Evolutionary conservation across 2,329 filamentous ascomycete species (phyloP).

Genomic region (Xylaria sp.): DNA sequence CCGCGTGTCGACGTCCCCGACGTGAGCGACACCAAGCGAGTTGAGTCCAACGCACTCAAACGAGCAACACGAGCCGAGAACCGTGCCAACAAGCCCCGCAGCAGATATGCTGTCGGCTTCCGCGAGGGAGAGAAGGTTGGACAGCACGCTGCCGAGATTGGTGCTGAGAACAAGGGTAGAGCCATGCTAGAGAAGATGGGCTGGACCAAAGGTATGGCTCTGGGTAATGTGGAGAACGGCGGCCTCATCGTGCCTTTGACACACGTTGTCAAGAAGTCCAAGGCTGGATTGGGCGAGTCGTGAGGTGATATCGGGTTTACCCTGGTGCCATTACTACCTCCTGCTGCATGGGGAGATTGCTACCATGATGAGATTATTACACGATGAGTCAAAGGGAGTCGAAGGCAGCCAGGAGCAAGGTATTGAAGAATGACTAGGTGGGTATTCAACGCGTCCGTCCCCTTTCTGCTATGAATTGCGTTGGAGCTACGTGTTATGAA

Average conservation of each 20-base stretch:
- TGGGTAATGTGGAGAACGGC: constrained; percentile 78
- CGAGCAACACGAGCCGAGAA: constrained; percentile 16
- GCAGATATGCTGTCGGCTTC: constrained; percentile 48
- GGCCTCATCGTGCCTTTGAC: constrained; percentile 81
- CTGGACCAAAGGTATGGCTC: constrained; percentile 79
- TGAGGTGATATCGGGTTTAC: constrained; percentile 2
- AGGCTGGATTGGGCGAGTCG: constrained; percentile 69
- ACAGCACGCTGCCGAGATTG: constrained; percentile 76
- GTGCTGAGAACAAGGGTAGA: constrained; percentile 74
- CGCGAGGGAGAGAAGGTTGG: constrained; percentile 86
- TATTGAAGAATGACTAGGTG: too few species aligned
- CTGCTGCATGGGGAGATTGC: too few species aligned
- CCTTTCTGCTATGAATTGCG: too few species aligned
- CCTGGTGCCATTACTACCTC: background rate
- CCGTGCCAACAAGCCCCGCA: constrained; percentile 30
- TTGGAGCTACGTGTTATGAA: too few species aligned
- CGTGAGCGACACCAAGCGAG: too few species aligned
- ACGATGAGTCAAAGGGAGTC: too few species aligned
- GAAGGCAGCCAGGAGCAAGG: too few species aligned
- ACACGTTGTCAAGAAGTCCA: constrained; percentile 81
- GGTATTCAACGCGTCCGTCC: too few species aligned
- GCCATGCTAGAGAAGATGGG: constrained; percentile 96
- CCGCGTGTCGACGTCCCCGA: constrained; percentile 44
- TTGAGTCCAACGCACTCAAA: constrained; percentile 25
- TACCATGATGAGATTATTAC: too few species aligned